Conservation (phyloP, 495 filamentous ascomycete species). For the Tuber calosporum region DNA sequence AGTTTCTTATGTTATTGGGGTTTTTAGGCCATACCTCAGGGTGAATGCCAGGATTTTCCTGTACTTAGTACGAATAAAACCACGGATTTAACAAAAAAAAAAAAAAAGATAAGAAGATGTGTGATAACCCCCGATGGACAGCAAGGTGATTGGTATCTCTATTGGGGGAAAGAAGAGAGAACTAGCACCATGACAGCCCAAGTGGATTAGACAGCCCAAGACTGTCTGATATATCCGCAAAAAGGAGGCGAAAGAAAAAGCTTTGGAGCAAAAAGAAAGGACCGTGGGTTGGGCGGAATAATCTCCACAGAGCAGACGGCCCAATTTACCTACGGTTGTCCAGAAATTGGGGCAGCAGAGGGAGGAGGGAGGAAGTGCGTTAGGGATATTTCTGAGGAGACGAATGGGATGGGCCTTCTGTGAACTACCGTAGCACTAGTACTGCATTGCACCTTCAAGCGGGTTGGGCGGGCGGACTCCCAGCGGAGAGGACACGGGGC, state of each 20-base stretch:
- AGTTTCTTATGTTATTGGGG: no score
- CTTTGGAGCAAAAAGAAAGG: not conserved
- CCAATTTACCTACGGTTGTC: not conserved
- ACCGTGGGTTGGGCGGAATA: not conserved
- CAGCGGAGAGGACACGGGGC: slow-evolving; percentile 1
- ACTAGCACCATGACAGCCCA: not conserved
- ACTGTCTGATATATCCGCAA: not conserved
- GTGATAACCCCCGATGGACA: not conserved
- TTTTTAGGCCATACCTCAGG: no score
- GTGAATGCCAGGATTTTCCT: no score
- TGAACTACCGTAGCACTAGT: no score
- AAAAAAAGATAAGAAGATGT: no score
- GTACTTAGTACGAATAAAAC: no score
- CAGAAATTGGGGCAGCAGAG: not conserved
- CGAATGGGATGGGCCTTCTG: not conserved
- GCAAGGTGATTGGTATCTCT: not conserved
- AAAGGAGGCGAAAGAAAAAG: not conserved
- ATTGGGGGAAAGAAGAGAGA: not conserved
- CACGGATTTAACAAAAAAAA: no score
- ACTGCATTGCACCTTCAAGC: not conserved
- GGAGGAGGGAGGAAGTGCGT: not conserved
- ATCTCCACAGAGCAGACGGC: not conserved
- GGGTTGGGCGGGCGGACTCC: not conserved
- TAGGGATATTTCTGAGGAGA: not conserved
- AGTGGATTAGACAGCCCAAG: not conserved